Base-by-base conservation (phyloP, 2,329 filamentous ascomycete species). In the Claviceps sp. region DNA sequence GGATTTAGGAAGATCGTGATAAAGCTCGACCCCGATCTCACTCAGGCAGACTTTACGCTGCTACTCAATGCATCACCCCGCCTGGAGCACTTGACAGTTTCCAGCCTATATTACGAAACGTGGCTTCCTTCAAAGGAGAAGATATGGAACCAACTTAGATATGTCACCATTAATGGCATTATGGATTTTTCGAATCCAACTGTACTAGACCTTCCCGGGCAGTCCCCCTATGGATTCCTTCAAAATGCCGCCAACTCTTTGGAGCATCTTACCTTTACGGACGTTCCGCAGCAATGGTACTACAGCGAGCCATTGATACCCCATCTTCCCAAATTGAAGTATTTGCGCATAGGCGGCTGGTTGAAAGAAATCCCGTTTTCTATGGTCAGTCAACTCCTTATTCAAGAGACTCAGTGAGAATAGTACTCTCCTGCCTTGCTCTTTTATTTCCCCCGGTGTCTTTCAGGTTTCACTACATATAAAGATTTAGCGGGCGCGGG, bases 1-100 rank as follows among this genome's bases (percentile, higher is more conserved):
- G 53, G 48, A 13, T 56, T 61, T 1, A 61, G 63, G 6, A 56
- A 60, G 6, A 58, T 68, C 2, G 52, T 62, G 18, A 62, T 68
- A 18, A 55, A 57, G 4, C 55, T 59, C 59, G 18, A 50, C 52
- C 20, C 55, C 24, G 6, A 26, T 26, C 5, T 68, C 8, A 62
- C 53, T 8, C 62, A 65, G 26, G 54, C 55, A 16, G 67, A 66
- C 50, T 52, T 68, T 1, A 54, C 59, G 6, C 51, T 51, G 5
- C 54, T 68, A 2, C 51, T 65, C 3, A 54, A 57, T 47, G 61
- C 59, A 14, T 59, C 64, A 5, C 54, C 52, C 36, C 58, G 58
- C 24, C 54, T 68, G 26, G 59, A 65, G 48, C 54, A 54, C 26
- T 57, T 68, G 20, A 54, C 60, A 18, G 57, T 68, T 26, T 26